Percentiles rank a stretch among this genome's conserved stretches.
Conservation (phyloP, 176 grass and related monocot genomes). For the Saccharum officinarum region DNA sequence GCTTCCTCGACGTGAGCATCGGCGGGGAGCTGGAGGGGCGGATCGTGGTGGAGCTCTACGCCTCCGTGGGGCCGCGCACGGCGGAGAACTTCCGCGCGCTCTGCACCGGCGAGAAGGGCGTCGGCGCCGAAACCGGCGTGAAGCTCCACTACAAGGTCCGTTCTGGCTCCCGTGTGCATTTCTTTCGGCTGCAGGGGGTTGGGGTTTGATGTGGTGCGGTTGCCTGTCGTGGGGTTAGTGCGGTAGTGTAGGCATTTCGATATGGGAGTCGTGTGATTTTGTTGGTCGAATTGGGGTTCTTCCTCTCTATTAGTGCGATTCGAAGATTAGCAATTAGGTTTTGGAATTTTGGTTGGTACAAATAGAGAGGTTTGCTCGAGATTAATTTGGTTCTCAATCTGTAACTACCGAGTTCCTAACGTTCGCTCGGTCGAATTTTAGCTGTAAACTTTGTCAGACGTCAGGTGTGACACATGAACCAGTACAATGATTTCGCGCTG, state of each 20-base stretch:
- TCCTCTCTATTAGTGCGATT: background rate
- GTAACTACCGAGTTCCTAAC: background rate
- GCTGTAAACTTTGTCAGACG: background rate
- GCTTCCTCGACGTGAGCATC: slow-evolving; percentile 88
- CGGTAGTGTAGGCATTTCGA: background rate
- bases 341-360: background rate
- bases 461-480: background rate
- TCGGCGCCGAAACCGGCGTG: slow-evolving; percentile 51
- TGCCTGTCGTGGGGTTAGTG: background rate
- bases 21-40: slow-evolving; percentile 85
- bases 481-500: background rate
- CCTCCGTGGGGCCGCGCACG: slow-evolving; percentile 62
- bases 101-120: slow-evolving; percentile 89
- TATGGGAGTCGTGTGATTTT: slow-evolving; percentile 10
- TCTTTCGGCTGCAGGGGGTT: background rate
- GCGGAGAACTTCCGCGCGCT: slow-evolving; percentile 97
- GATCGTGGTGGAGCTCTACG: slow-evolving; percentile 84
- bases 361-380: background rate
- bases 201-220: background rate
- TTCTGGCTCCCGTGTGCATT: background rate
- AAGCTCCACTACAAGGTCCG: slow-evolving; percentile 82
- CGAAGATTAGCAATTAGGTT: background rate
- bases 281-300: background rate
- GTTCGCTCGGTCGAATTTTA: background rate
- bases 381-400: background rate